phyloP scores from a whole-genome alignment of 805 yeast species.

The Wickerhamomyces silvicola region DNA sequence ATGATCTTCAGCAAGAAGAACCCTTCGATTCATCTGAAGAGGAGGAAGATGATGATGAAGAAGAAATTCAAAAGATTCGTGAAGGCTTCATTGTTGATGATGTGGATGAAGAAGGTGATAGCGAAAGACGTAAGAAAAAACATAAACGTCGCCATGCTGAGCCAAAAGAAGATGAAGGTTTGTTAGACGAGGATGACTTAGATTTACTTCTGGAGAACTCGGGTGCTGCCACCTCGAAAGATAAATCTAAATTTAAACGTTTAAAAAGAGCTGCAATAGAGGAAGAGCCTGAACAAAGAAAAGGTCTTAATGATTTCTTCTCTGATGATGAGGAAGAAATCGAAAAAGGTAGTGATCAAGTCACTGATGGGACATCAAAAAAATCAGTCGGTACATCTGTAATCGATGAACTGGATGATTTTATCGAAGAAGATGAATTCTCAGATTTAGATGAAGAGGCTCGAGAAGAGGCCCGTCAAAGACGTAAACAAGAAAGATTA shows the following conservation, averaged over 20 bases:
- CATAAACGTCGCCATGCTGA: slow-evolving; percentile 28
- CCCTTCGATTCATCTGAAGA: slow-evolving; percentile 76
- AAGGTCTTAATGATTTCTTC: slow-evolving; percentile 32
- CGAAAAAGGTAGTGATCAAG: slow-evolving; percentile 26
- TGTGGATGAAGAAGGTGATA: slow-evolving; percentile 62
- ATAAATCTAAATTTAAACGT: slow-evolving; percentile 61
- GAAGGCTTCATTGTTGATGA: slow-evolving; percentile 95
- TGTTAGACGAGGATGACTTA: slow-evolving; percentile 90
- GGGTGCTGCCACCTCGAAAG: slow-evolving; percentile 47
- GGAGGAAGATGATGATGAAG: slow-evolving; percentile 89
- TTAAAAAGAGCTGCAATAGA: slow-evolving; percentile 65
- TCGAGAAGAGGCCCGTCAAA: slow-evolving; percentile 39
- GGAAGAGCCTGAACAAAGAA: slow-evolving; percentile 20
- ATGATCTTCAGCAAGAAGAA: slow-evolving; percentile 27
- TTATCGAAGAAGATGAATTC: slow-evolving; percentile 94
- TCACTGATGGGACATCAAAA: slow-evolving; percentile 17
- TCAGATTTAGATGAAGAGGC: slow-evolving; percentile 77
- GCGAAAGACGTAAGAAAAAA: slow-evolving; percentile 32
- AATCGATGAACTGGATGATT: slow-evolving; percentile 89
- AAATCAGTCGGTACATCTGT: slow-evolving; percentile 25
- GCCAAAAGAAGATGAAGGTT: slow-evolving; percentile 53
- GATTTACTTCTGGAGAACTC: slow-evolving; percentile 87
- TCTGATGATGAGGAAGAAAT: slow-evolving; percentile 34
- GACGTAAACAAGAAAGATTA: slow-evolving; percentile 40
- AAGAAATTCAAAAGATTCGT: slow-evolving; percentile 73